Evolutionary conservation across 768 basidiomycete species (phyloP).

Genomic region (Mycena crocata): DNA sequence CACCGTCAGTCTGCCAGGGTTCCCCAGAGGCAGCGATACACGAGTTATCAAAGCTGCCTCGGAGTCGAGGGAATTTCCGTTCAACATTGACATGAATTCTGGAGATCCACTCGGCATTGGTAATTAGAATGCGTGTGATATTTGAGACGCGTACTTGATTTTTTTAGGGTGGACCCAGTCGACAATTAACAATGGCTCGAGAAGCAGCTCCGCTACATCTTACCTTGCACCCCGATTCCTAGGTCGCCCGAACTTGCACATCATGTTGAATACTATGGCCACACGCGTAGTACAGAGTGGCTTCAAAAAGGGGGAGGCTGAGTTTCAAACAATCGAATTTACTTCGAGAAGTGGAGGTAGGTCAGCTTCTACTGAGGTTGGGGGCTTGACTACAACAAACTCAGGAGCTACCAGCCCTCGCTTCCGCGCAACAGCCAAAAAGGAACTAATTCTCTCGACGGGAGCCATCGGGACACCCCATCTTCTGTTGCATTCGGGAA

Average conservation of each 20-base stretch:
- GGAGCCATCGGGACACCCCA: background rate
- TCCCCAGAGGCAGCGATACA: background rate
- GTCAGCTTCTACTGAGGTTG: background rate
- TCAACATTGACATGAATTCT: background rate
- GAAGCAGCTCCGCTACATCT: conserved; percentile 31
- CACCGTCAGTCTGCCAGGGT: background rate
- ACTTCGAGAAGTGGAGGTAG: background rate
- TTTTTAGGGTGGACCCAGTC: background rate
- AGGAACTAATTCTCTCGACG: background rate
- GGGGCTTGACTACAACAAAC: background rate
- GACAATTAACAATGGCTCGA: conserved; percentile 2
- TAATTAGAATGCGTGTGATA: background rate
- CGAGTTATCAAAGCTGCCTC: background rate
- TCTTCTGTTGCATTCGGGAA: background rate
- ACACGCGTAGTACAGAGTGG: conserved; percentile 31
- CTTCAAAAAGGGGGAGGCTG: background rate
- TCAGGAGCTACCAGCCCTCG: background rate
- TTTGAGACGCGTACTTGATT: background rate
- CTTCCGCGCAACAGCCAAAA: background rate
- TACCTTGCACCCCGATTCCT: conserved; percentile 29
- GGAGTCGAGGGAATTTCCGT: background rate
- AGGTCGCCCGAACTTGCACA: conserved; percentile 30
- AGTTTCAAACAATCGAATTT: conserved; percentile 33
- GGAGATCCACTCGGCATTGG: background rate
- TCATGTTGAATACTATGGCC: conserved; percentile 34